Conservation (phyloP, 2,329 filamentous ascomycete genomes). For the Aspergillus calidoustus region DNA sequence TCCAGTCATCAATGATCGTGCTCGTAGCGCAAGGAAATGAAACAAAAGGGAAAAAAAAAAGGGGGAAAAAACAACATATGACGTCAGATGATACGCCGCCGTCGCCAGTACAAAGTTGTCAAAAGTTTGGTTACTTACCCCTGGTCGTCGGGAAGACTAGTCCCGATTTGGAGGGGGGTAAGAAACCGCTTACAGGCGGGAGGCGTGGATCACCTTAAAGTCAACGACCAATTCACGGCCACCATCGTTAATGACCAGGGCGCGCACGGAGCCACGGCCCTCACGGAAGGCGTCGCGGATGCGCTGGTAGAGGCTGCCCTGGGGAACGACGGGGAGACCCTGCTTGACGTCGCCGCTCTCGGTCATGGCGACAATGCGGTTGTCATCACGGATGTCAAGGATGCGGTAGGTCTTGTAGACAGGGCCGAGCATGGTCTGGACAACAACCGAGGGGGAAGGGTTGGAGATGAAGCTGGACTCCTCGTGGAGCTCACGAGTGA, state of each 20-base stretch:
- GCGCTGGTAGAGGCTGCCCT: conserved; percentile 84
- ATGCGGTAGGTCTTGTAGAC: conserved; percentile 99
- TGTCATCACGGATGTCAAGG: conserved; percentile 89
- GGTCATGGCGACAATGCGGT: conserved; percentile 90
- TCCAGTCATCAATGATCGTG: conserved; percentile 28
- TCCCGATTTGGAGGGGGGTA: conserved; percentile 17
- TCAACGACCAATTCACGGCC: conserved; percentile 95
- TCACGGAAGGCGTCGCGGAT: conserved; percentile 84
- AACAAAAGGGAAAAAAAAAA: conserved; percentile 10
- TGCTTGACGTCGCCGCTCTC: conserved; percentile 99
- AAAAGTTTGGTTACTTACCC: neutral
- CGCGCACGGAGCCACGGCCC: conserved; percentile 90
- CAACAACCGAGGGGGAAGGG: conserved; percentile 92
- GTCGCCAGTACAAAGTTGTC: conserved; percentile 2
- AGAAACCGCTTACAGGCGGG: conserved; percentile 58
- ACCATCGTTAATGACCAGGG: conserved; percentile 92
- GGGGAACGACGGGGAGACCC: conserved; percentile 87
- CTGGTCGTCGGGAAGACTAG: conserved; percentile 10
- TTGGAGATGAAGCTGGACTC: conserved; percentile 98
- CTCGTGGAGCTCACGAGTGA: conserved; percentile 99
- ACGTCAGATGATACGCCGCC: conserved; percentile 1
- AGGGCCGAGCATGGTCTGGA: conserved; percentile 99
- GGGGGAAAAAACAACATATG: conserved; percentile 11
- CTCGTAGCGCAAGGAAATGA: conserved; percentile 7
- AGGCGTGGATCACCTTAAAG: conserved; percentile 95